Evolutionary conservation across 2,329 filamentous ascomycete genomes (phyloP), one percentile per base, ranked within the genome.

Genomic region (Ophiostoma pallidulum): DNA sequence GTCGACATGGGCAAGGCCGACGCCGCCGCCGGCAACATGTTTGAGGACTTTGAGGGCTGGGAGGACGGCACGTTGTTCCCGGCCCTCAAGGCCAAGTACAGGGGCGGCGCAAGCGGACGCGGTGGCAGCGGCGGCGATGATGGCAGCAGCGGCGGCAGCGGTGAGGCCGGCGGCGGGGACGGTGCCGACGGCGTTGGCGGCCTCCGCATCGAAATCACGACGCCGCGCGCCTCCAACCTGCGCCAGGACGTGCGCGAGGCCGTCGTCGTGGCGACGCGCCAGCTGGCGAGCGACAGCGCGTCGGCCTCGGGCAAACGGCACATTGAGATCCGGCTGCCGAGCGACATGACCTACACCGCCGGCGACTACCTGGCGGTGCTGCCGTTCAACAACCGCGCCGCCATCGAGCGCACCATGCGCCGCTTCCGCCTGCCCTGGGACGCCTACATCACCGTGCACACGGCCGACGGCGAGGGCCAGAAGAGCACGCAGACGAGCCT

Each of bases 281-380:
- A 67, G 0, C 65, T 86, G 29, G 78, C 56, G 0, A 51, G 45
- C 1, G 39, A 32, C 16, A 46, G 5, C 45, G 48, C 32, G 88
- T 87, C 67, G 74, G 76, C n/a, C n/a, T n/a, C n/a, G n/a, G n/a
- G n/a, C n/a, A n/a, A 77, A 67, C 74, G 76, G 19, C 73, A 82
- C 52, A 73, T 86, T 18, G 77, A 78, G 51, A 77, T 88, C 24
- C 74, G 77, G 50, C 69, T 90, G 1, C 84, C 85, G 0, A 74
- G 72, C 0, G 76, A 74, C 47, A 73, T 78, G 70, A 73, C 71
- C 0, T 91, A 89, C 63, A 71, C 74, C 32, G 75, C 82, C 3
- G 86, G 85, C 9, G 86, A 90, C 59, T 90, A 91, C 59, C 72
- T 90, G 1, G 82, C 83, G 0, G 69, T 88, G 4, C 66, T 88